Conservation (phyloP, 1,139 yeast genomes). For the Lodderomyces oxycetoniae region DNA sequence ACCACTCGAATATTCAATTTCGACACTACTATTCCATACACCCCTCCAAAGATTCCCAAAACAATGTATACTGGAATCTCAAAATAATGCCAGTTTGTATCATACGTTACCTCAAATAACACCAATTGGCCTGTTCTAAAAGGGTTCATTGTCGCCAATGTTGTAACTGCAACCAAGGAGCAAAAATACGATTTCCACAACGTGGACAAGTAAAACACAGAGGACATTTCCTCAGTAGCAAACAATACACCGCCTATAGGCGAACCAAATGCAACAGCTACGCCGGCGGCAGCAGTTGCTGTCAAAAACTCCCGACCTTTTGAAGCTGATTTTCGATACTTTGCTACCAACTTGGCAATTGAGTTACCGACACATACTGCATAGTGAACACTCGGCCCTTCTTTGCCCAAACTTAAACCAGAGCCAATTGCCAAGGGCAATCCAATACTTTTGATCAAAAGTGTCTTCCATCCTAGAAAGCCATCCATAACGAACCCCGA, state of each 20-base stretch:
- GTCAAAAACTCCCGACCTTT: slow-evolving; percentile 53
- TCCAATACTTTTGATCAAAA: slow-evolving; percentile 70
- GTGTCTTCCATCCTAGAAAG: slow-evolving; percentile 70
- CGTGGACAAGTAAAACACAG: slow-evolving; percentile 68
- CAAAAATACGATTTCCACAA: slow-evolving; percentile 93
- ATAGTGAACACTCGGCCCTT: slow-evolving; percentile 83
- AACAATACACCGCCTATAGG: slow-evolving; percentile 73
- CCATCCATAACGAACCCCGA: slow-evolving; percentile 83
- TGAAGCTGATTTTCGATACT: slow-evolving; percentile 44
- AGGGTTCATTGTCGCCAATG: slow-evolving; percentile 74
- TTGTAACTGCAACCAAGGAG: slow-evolving; percentile 80
- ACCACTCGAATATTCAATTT: slow-evolving; percentile 76
- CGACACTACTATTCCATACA: slow-evolving; percentile 80
- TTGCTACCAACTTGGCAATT: slow-evolving; percentile 49
- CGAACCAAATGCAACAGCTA: slow-evolving; percentile 69
- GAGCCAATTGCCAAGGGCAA: slow-evolving; percentile 84
- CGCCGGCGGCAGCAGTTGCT: slow-evolving; percentile 66
- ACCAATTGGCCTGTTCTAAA: slow-evolving; percentile 93
- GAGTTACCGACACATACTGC: slow-evolving; percentile 78
- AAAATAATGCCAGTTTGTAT: slow-evolving; percentile 78
- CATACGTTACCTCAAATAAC: slow-evolving; percentile 82
- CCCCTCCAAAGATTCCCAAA: slow-evolving; percentile 86
- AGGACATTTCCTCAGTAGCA: slow-evolving; percentile 70
- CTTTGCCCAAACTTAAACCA: slow-evolving; percentile 78
- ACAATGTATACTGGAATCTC: slow-evolving; percentile 78